A percentile compares a stretch with the other conserved stretches of the same genome.
Evolutionary conservation across 1,284 basidiomycete species (phyloP).

Genomic region (Moesziomyces antarcticus): DNA sequence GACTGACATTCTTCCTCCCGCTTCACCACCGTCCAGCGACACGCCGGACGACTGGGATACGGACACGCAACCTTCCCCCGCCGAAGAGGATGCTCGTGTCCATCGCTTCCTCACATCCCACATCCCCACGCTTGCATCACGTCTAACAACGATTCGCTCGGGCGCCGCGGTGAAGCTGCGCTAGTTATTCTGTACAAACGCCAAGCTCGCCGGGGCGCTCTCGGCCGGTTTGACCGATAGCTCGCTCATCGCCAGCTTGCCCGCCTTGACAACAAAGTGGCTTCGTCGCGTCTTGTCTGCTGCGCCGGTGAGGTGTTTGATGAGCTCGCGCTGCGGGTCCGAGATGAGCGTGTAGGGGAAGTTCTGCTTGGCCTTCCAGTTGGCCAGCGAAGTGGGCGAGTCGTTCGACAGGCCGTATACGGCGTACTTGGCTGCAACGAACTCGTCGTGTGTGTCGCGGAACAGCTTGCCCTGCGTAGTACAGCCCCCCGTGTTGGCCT

Average conservation of each 20-base stretch:
- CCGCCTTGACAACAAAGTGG: constrained; percentile 61
- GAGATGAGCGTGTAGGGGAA: constrained; percentile 87
- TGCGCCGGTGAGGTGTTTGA: constrained; percentile 83
- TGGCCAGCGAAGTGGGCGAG: constrained; percentile 76
- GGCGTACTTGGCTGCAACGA: constrained; percentile 76
- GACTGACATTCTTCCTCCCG: neutral
- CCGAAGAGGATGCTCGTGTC: constrained; percentile 6
- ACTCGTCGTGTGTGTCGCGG: constrained; percentile 82
- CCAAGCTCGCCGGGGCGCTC: constrained; percentile 21
- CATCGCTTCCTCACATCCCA: constrained; percentile 16
- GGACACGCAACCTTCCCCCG: too few relatives aligned
- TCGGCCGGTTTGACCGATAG: constrained; percentile 59
- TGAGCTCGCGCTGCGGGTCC: constrained; percentile 83
- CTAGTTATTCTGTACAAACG: constrained; percentile 18
- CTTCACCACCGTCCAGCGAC: neutral
- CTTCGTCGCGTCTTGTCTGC: constrained; percentile 74
- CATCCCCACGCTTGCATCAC: constrained; percentile 1
- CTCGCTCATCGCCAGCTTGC: constrained; percentile 40
- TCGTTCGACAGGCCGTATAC: constrained; percentile 90
- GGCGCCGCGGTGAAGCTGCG: constrained; percentile 23
- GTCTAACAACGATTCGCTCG: constrained; percentile 11
- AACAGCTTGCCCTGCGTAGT: constrained; percentile 67
- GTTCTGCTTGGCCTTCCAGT: constrained; percentile 73
- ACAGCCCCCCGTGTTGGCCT: constrained; percentile 58
- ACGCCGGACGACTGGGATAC: neutral